phyloP scores from a whole-genome alignment of 208 protist species.

The Leishmania turanica region DNA sequence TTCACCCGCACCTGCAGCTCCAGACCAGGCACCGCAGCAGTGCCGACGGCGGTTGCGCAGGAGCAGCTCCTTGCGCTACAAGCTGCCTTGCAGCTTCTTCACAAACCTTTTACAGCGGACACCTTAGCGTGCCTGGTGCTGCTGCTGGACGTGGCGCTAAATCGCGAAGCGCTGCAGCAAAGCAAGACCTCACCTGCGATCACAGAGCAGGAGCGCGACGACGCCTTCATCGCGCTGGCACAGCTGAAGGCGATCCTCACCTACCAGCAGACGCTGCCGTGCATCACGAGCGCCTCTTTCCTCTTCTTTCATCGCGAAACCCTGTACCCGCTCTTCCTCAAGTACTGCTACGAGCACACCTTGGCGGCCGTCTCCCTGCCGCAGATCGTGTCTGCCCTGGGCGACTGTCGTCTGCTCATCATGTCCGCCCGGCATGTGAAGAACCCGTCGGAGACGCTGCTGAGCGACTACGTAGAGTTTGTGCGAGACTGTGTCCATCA shows the following conservation, averaged over 20 bases:
- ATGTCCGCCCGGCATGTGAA: constrained; percentile 37
- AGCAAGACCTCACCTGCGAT: constrained; percentile 13
- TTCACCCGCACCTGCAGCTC: constrained; percentile 33
- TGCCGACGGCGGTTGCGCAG: not conserved
- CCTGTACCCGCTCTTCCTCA: constrained; percentile 87
- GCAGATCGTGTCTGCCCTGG: constrained; percentile 73
- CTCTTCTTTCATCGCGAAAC: constrained; percentile 90
- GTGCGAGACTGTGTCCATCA: constrained; percentile 53
- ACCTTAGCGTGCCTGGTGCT: constrained; percentile 63
- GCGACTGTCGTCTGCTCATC: constrained; percentile 54
- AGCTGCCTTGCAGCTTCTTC: constrained; percentile 70
- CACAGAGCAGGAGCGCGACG: constrained; percentile 55
- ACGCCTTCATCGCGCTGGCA: constrained; percentile 60
- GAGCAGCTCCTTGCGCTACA: constrained; percentile 70
- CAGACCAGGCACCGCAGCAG: not conserved
- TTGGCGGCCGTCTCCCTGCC: constrained; percentile 58
- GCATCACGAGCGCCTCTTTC: constrained; percentile 81
- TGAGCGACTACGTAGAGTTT: constrained; percentile 61
- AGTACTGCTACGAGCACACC: constrained; percentile 76
- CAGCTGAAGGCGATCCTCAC: constrained; percentile 71
- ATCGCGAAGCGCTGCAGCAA: constrained; percentile 31
- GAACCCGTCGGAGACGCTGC: constrained; percentile 23
- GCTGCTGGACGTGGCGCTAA: constrained; percentile 61
- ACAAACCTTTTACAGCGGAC: constrained; percentile 56
- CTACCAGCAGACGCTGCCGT: constrained; percentile 50